phyloP scores from a whole-genome alignment of 2,329 filamentous ascomycete genomes.

The Epichloe sibirici region DNA sequence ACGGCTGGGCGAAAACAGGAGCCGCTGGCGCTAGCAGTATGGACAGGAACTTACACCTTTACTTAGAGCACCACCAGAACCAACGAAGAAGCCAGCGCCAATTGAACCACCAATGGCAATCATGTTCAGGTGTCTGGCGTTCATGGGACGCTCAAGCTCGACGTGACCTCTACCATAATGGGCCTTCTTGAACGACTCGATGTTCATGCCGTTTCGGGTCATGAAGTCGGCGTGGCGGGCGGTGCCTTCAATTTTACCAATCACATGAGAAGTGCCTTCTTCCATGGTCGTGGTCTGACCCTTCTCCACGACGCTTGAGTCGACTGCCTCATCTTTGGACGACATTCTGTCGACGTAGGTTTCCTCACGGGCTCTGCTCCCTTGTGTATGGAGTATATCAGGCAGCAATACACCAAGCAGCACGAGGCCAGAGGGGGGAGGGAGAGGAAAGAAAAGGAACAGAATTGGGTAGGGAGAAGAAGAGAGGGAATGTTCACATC shows the following conservation, averaged over 20 bases:
- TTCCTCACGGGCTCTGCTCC: not conserved
- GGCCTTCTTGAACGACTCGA: slow-evolving; percentile 26
- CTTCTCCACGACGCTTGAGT: slow-evolving; percentile 11
- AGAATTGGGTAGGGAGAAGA: not conserved
- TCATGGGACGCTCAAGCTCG: slow-evolving; percentile 33
- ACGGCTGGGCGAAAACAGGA: slow-evolving; percentile 18
- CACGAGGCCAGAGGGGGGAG: not conserved
- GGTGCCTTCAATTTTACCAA: slow-evolving; percentile 5
- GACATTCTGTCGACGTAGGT: slow-evolving; percentile 7
- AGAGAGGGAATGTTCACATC: not conserved
- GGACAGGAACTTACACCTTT: slow-evolving; percentile 32
- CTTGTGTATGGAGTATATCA: not conserved
- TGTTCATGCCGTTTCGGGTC: slow-evolving; percentile 26
- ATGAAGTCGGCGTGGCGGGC: slow-evolving; percentile 19
- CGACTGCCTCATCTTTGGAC: slow-evolving; percentile 9
- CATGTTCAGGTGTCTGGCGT: slow-evolving; percentile 45
- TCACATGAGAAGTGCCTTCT: slow-evolving; percentile 10
- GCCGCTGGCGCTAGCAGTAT: slow-evolving; percentile 31
- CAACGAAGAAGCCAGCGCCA: slow-evolving; percentile 51
- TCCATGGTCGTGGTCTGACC: slow-evolving; percentile 7
- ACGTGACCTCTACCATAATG: slow-evolving; percentile 20
- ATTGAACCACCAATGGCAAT: slow-evolving; percentile 51
- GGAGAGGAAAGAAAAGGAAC: not conserved
- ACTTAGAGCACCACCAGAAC: slow-evolving; percentile 39
- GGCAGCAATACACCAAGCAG: not conserved